Base-by-base conservation (phyloP, 345 rosid species). In the Gossypium raimondii region DNA sequence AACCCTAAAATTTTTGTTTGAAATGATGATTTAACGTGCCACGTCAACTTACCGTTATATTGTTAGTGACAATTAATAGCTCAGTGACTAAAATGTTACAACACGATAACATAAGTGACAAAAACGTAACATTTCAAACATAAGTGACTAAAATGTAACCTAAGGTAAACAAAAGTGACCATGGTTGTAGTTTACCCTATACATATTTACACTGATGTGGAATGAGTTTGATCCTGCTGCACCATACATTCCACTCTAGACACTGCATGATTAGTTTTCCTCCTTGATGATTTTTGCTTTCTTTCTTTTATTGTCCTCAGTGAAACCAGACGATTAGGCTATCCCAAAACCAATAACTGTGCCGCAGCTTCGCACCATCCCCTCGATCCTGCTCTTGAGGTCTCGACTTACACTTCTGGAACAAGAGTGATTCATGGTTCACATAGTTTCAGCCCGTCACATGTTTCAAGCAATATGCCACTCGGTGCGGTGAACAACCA, bases 401-500 rank as follows among this genome's bases (percentile, higher is more conserved):
- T 68, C 41, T 34, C 59, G 16, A 43, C 62, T 44, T 9, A 20
- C 47, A n/a, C 41, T 9, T 67, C 73, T 22, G 41, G 63, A 8
- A 8, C 69, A 3, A 74, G 69, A 16, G 3, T 53, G 76, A 78
- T 73, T n/a, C 76, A 47, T 13, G 55, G 66, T 80, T 57, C 81
- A 9, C 82, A 48, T 18, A 74, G 69, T 76, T 78, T 78, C 67
- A 75, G 73, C 73, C 75, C 82, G 12, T 71, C 76, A 38, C 78
- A 57, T 48, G 71, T 67, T 75, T 73, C 84, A 64, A 76, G 68
- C 68, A 78, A 78, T 25, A 58, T 72, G 66, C 74, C 81, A 18
- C 78, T 77, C 1, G 76, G 77, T 25, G 56, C 81, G 22, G 66
- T 44, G 53, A 81, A 72, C 74, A 84, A 77, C 74, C 85, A 78